These are phyloP conservation scores for Candida qinlingensis DNA, from an alignment of 805 yeast genomes.

Conservation along the genomic window DNA sequence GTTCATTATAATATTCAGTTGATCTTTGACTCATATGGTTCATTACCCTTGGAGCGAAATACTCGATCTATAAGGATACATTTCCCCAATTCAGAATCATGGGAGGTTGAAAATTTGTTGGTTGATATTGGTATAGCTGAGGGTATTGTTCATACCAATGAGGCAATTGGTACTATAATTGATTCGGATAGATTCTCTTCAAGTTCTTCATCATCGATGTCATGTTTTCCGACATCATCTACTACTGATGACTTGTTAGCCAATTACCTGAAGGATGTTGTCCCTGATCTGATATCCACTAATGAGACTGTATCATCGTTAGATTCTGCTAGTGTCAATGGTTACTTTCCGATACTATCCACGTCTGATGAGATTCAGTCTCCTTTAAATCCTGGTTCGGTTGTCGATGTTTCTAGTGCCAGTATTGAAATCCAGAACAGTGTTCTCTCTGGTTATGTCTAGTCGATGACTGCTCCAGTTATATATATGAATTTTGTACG, in stretches of 20 bases:
- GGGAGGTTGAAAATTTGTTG: constrained; percentile 50
- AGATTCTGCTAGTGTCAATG: constrained; percentile 8
- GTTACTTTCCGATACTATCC: constrained; percentile 3
- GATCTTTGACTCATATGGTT: constrained; percentile 53
- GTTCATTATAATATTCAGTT: constrained; percentile 38
- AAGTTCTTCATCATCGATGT: constrained; percentile 8
- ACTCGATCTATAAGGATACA: constrained; percentile 45
- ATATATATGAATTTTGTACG: too few relatives aligned
- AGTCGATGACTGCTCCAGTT: too few relatives aligned
- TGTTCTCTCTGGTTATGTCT: background rate
- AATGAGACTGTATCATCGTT: constrained; percentile 1
- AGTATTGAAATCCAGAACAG: background rate
- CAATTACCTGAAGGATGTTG: constrained; percentile 11
- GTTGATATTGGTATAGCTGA: constrained; percentile 53
- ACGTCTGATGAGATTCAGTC: constrained; percentile 7
- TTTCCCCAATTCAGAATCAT: constrained; percentile 66
- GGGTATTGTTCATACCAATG: constrained; percentile 46
- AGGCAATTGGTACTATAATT: constrained; percentile 6
- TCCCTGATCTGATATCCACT: constrained; percentile 20
- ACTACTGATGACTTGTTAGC: constrained; percentile 2
- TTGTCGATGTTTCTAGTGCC: background rate
- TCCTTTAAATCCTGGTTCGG: constrained; percentile 4
- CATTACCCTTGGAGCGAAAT: constrained; percentile 52
- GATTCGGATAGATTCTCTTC: constrained; percentile 1
- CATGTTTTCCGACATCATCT: background rate